Evolutionary conservation across 129 eudicot genomes (phyloP), one percentile per base, ranked within the genome.

Genomic region (Deinandra increscens): DNA sequence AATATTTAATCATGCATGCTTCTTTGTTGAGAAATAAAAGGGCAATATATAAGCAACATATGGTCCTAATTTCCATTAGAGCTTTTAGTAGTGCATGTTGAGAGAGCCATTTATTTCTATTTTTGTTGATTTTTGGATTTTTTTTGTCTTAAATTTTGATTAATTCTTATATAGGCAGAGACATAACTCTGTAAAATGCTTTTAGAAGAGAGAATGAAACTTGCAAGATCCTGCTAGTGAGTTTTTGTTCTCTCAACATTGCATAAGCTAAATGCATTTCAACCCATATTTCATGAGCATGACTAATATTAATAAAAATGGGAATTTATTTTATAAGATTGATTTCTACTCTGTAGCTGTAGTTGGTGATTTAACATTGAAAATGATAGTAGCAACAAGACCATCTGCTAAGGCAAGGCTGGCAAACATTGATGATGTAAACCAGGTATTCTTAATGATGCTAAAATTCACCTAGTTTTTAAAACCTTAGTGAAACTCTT

Each of bases 351-450:
- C 75, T 78, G 78, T 78, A 91, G 97, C 94, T 38, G 68, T 91
- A 53, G 88, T 96, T 69, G 96, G 96, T 63, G 97, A 91, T 84
- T 86, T 79, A 72, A 88, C 97, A 9, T 61, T 91, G 58, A 86
- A 81, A 79, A 91, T 77, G 78, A 85, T 91, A 63, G 83, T 82
- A 51, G 78, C 84, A 70, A 75, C 74, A 45, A 85, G 97, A 71
- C 97, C 97, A 59, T 91, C 97, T 54, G 80, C 87, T 42, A 86
- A 76, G 79, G 94, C 96, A 62, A 91, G 97, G 79, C n/a, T n/a
- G n/a, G n/a, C n/a, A n/a, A n/a, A n/a, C n/a, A n/a, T n/a, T n/a
- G n/a, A n/a, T n/a, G n/a, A n/a, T n/a, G n/a, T n/a, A n/a, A n/a
- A n/a, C n/a, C n/a, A n/a, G n/a, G n/a, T n/a, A n/a, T n/a, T n/a